Evolutionary conservation across 2,329 filamentous ascomycete species (phyloP).

Genomic region (Penicillium capsulatum): DNA sequence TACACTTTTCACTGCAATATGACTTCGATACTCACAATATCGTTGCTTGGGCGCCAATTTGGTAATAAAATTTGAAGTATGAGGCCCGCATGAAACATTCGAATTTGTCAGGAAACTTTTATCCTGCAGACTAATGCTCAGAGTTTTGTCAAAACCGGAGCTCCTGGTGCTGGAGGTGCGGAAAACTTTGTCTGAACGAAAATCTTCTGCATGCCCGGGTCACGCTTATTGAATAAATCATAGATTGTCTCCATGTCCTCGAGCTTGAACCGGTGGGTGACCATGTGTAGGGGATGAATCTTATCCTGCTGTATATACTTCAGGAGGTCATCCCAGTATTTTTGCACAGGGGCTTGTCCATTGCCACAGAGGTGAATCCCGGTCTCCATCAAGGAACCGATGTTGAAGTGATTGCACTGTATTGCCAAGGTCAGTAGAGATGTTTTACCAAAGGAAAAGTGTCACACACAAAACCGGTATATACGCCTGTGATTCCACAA

Average conservation of each 20-base stretch:
- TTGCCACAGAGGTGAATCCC: constrained; percentile 70
- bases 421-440: neutral
- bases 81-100: no score
- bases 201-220: constrained; percentile 71
- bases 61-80: no score
- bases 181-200: constrained; percentile 60
- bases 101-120: no score
- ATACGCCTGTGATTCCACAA: constrained; percentile 71
- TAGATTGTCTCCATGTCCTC: constrained; percentile 68
- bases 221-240: constrained; percentile 53
- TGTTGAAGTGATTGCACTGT: constrained; percentile 66
- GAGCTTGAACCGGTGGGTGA: constrained; percentile 69
- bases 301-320: constrained; percentile 61
- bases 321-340: constrained; percentile 75
- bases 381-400: constrained; percentile 77
- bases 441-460: neutral
- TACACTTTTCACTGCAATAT: no score
- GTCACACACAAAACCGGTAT: constrained; percentile 54
- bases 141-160: constrained; percentile 2
- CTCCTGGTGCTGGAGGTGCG: constrained; percentile 38
- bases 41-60: no score
- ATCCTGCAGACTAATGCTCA: no score
- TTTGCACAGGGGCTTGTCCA: constrained; percentile 68
- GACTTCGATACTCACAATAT: no score
- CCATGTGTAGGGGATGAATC: constrained; percentile 72